Evolutionary conservation across 2,329 filamentous ascomycete genomes (phyloP), one percentile per base, ranked within the genome.

Genomic region (Fusarium torreyae): DNA sequence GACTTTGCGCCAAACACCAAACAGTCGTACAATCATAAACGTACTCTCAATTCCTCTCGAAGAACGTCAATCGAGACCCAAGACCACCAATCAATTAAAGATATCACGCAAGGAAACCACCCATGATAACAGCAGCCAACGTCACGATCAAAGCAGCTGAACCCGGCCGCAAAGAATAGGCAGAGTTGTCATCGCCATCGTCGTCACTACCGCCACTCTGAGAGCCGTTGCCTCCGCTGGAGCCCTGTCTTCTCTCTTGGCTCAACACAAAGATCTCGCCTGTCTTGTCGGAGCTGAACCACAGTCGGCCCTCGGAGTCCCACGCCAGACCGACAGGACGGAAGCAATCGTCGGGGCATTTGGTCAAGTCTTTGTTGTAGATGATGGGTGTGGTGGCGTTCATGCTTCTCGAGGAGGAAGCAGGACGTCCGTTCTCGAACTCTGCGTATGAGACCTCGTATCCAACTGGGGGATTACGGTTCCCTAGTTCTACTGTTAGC

Each of bases 181-280:
- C 74, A 36, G 68, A 64, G 36, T 60, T 71, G 57, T 74, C 66
- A 48, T 50, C 59, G 34, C 53, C 53, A 17, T 57, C 65, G 7
- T 60, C 65, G 7, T 53, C 54, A 31, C 44, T 57, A 3, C 33
- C 49, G 43, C 38, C 67, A 7, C 26, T 48, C 14, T 38, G 26
- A 6, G 44, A 24, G 26, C 24, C 44, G 9, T 40, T 64, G 40
- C 48, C 70, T 9, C 44, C 56, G 10, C 50, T 45, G 26, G 64
- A 60, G 26, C 55, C 57, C 3, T 53, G 38, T 36, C 55, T 58
- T 40, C 43, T 46, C 24, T 56, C 53, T 7, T 40, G 46, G 20
- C 58, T 28, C 39, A 89, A 74, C 6, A 91, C 85, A 70, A 87
- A 92, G 42, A 92, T 85, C 81, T 92, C 90, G 7, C 89, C 90